A percentile compares a stretch with the other conserved stretches of the same genome.
Conservation (phyloP, 441 rosid species). For the Euphorbia schlechtendalii region DNA sequence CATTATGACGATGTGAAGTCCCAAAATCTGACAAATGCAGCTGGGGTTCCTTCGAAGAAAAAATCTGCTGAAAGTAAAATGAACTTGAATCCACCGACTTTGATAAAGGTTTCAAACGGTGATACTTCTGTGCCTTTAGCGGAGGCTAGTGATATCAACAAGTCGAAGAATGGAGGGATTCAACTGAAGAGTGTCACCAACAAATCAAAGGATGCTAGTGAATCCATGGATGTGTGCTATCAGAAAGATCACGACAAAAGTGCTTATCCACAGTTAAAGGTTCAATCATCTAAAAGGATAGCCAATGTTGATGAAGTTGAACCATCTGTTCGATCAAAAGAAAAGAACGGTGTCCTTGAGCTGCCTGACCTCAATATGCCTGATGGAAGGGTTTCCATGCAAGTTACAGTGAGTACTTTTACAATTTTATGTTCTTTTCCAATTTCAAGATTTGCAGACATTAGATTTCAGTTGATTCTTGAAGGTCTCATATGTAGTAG, state of each 20-base stretch:
- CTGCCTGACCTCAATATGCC: constrained; percentile 53
- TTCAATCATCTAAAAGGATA: constrained; percentile 40
- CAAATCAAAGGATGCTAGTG: constrained; percentile 51
- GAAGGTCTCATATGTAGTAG: neutral
- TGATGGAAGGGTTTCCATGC: constrained; percentile 42
- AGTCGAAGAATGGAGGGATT: constrained; percentile 35
- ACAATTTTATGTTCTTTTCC: neutral
- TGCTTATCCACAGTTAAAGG: constrained; percentile 38
- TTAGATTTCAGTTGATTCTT: neutral
- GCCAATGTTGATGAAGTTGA: constrained; percentile 35
- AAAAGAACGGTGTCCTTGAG: constrained; percentile 45
- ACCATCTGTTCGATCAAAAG: constrained; percentile 37
- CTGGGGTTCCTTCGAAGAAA: constrained; percentile 43
- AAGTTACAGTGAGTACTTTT: constrained; percentile 46
- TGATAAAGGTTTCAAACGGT: constrained; percentile 40
- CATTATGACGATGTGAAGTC: constrained; percentile 30
- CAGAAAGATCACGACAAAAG: constrained; percentile 49
- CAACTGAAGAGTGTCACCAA: constrained; percentile 36
- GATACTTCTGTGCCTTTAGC: constrained; percentile 33
- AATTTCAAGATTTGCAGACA: neutral
- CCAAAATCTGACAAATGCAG: constrained; percentile 39
- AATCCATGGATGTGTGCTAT: constrained; percentile 38
- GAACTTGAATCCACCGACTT: too few species aligned
- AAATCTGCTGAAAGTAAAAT: too few species aligned
- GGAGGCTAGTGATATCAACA: constrained; percentile 45